These are phyloP conservation scores for Pelargonium fulgidum DNA, from an alignment of 441 rosid genomes.

Conservation along the genomic window DNA sequence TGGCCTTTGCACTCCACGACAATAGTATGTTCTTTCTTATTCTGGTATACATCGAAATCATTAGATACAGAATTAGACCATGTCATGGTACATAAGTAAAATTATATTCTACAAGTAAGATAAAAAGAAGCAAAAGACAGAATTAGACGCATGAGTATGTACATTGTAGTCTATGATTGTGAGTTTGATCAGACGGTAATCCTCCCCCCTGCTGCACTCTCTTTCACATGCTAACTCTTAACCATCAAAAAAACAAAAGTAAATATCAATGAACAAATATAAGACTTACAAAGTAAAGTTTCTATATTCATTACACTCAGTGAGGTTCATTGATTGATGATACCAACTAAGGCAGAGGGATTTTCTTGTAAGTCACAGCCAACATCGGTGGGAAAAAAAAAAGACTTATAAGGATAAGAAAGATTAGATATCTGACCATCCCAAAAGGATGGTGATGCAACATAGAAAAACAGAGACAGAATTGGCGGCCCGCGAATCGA, in stretches of 20 bases:
- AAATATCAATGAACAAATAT: slow-evolving; percentile 1
- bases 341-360: too few species aligned
- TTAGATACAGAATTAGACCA: slow-evolving; percentile 4
- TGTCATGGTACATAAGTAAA: not conserved
- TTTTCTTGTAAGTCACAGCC: too few species aligned
- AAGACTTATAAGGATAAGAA: too few species aligned
- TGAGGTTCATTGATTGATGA: too few species aligned
- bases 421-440: too few species aligned
- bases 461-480: too few species aligned
- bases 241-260: slow-evolving; percentile 14
- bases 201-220: slow-evolving; percentile 94
- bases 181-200: slow-evolving; percentile 79
- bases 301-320: too few species aligned
- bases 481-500: too few species aligned
- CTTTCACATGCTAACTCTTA: slow-evolving; percentile 75
- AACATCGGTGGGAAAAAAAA: too few species aligned
- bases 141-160: slow-evolving; percentile 14
- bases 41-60: slow-evolving; percentile 34
- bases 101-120: not conserved
- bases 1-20: slow-evolving; percentile 92
- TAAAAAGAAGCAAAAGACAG: not conserved
- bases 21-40: slow-evolving; percentile 56
- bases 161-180: slow-evolving; percentile 67
- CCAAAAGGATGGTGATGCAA: too few species aligned
- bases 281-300: not conserved